These are phyloP conservation scores for Solanum sitiens DNA, from an alignment of 257 asterid species.

Conservation along the genomic window DNA sequence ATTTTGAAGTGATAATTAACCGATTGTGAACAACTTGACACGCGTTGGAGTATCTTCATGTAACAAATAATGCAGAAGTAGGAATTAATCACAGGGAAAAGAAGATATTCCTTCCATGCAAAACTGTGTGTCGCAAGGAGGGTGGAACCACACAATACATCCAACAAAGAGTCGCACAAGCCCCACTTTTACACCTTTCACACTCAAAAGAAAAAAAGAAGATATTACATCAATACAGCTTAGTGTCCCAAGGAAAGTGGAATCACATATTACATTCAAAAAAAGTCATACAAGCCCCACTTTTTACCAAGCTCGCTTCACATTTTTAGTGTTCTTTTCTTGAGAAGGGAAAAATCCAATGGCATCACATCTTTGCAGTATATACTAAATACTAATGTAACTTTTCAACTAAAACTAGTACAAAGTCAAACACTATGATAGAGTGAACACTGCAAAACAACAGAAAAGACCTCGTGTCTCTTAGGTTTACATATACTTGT, in stretches of 20 bases:
- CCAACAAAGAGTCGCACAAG: background rate
- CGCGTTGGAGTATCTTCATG: background rate
- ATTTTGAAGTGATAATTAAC: background rate
- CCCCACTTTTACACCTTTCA: background rate
- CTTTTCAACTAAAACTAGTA: background rate
- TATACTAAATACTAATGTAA: background rate
- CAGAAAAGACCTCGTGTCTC: background rate
- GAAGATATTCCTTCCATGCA: background rate
- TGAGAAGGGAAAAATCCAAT: background rate
- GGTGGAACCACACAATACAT: background rate
- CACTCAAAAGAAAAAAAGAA: background rate
- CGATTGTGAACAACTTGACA: background rate
- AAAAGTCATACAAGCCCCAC: background rate
- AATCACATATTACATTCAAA: background rate
- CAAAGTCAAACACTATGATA: background rate
- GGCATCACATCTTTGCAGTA: background rate
- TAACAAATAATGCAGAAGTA: background rate
- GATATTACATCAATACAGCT: background rate
- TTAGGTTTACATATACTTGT: background rate
- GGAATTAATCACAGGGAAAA: background rate
- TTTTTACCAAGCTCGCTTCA: background rate
- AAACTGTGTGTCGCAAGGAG: background rate
- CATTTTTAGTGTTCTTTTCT: background rate
- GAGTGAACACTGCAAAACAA: background rate
- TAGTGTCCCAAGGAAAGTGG: background rate